These are phyloP conservation scores for Lepidium didymum DNA, from an alignment of 345 rosid genomes.

Conservation along the genomic window DNA sequence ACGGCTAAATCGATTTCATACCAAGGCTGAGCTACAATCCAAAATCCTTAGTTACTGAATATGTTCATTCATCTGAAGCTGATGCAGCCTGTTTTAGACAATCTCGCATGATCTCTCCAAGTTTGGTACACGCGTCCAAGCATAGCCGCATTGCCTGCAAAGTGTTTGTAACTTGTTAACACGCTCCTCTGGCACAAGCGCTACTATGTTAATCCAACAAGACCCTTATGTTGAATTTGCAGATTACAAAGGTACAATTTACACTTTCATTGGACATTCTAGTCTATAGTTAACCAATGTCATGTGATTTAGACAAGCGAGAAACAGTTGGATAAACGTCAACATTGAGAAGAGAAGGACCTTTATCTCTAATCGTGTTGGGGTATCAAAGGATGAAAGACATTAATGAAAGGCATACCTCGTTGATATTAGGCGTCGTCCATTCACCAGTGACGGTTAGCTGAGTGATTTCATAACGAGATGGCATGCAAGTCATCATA, in stretches of 20 bases:
- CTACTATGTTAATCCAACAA: background rate
- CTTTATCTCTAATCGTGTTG: background rate
- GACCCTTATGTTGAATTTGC: background rate
- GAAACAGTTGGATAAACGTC: background rate
- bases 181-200: background rate
- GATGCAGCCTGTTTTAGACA: conserved; percentile 71
- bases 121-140: conserved; percentile 80
- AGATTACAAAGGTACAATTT: background rate
- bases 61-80: conserved; percentile 38
- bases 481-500: conserved; percentile 81
- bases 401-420: conserved; percentile 37
- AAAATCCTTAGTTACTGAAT: conserved; percentile 5
- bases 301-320: background rate
- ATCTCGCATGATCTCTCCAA: conserved; percentile 71
- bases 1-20: background rate
- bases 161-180: background rate
- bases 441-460: conserved; percentile 77
- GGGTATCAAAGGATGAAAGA: background rate
- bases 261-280: background rate
- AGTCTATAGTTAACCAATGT: background rate
- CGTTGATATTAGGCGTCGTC: conserved; percentile 68
- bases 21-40: conserved; percentile 16
- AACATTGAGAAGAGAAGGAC: background rate
- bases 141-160: conserved; percentile 89
- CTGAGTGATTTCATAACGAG: conserved; percentile 84